Percentiles rank a stretch among this genome's conserved stretches.
Conservation (phyloP, 2,329 filamentous ascomycete genomes). For the Bipolaris sorokiniana region DNA sequence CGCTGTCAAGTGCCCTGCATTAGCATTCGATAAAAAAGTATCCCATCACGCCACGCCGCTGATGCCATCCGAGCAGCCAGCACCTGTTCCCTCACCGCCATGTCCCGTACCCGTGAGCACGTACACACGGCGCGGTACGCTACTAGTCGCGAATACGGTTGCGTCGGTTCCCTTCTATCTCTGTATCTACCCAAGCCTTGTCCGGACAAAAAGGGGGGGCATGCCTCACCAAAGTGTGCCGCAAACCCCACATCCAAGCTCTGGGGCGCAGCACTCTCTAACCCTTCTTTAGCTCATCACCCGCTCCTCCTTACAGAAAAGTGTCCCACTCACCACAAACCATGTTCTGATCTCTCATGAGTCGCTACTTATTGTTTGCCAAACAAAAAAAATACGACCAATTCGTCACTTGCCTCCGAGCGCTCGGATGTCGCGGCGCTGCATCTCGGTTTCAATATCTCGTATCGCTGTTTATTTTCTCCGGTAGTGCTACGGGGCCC, state of each 20-base stretch:
- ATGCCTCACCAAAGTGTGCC: conserved; percentile 2
- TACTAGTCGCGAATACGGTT: conserved; percentile 4
- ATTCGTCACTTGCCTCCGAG: conserved; percentile 4
- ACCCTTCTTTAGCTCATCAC: conserved; percentile 7
- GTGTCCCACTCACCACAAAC: background rate
- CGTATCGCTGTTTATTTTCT: conserved; percentile 15
- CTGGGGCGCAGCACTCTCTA: conserved; percentile 16
- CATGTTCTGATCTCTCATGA: conserved; percentile 4
- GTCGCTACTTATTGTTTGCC: conserved; percentile 3
- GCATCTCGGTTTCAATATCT: conserved; percentile 11
- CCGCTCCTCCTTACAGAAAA: conserved; percentile 4
- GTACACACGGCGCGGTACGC: conserved; percentile 3
- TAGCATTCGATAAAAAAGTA: conserved; percentile 8
- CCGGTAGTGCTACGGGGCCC: conserved; percentile 11
- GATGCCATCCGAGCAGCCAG: conserved; percentile 8
- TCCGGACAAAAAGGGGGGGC: conserved; percentile 5
- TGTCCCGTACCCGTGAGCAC: conserved; percentile 3
- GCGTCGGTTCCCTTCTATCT: conserved; percentile 3
- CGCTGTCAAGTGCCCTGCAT: conserved; percentile 15
- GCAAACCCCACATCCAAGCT: conserved; percentile 19
- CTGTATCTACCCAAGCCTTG: conserved; percentile 6
- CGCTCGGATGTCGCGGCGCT: conserved; percentile 7
- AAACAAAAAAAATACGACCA: background rate
- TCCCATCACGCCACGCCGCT: conserved; percentile 20
- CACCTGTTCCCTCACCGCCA: conserved; percentile 15